phyloP scores from a whole-genome alignment of 768 basidiomycete species.

The Pisolithus albus region DNA sequence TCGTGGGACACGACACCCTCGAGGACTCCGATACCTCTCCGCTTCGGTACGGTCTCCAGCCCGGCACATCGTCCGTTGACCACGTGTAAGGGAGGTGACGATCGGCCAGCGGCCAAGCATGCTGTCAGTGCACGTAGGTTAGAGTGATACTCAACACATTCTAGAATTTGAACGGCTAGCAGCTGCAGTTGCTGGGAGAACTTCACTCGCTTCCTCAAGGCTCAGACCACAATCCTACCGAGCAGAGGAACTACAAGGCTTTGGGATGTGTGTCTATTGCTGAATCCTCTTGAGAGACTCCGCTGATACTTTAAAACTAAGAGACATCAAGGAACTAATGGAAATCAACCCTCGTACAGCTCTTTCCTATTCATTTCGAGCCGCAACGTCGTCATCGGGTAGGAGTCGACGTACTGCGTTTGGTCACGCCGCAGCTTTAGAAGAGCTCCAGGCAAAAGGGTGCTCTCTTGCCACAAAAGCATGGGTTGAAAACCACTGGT shows the following conservation, averaged over 20 bases:
- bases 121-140: conserved; percentile 24
- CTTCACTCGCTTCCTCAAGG: conserved; percentile 42
- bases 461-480: conserved; percentile 61
- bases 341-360: conserved; percentile 53
- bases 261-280: conserved; percentile 44
- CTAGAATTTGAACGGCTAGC: background rate
- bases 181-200: conserved; percentile 34
- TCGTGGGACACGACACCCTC: conserved; percentile 13
- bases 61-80: conserved; percentile 21
- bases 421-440: conserved; percentile 50
- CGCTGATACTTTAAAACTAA: conserved; percentile 20
- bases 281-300: background rate
- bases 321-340: conserved; percentile 43
- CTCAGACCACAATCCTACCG: conserved; percentile 44
- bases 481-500: conserved; percentile 95
- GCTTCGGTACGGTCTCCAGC: background rate
- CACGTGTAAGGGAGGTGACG: conserved; percentile 2
- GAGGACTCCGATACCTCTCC: conserved; percentile 1
- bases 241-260: conserved; percentile 36
- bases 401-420: conserved; percentile 13
- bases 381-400: conserved; percentile 26
- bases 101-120: conserved; percentile 6
- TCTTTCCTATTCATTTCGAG: conserved; percentile 53
- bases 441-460: conserved; percentile 47
- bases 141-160: background rate